A percentile compares a stretch with the other conserved stretches of the same genome.
These are phyloP conservation scores for Ophiostoma quercus DNA, from an alignment of 2,329 filamentous ascomycete genomes.

Conservation along the genomic window DNA sequence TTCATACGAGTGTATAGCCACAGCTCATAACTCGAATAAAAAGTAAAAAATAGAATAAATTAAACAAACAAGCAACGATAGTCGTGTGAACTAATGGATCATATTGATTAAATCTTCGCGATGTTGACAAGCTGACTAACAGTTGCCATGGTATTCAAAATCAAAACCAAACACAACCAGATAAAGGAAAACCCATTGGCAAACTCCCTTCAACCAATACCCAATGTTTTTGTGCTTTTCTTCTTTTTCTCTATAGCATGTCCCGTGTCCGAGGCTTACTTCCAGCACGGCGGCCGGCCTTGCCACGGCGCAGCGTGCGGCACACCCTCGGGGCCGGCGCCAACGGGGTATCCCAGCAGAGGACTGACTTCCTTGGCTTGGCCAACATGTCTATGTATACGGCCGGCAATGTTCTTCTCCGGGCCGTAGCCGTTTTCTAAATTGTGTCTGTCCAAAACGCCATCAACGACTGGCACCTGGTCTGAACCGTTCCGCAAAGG, in stretches of 20 bases:
- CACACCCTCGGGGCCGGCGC: conserved; percentile 38
- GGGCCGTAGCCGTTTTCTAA: neutral
- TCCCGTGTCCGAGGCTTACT: neutral
- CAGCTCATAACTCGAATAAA: neutral
- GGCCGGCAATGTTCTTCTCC: neutral
- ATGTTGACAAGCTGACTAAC: neutral
- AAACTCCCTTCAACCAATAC: no score
- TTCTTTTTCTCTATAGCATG: conserved; percentile 10
- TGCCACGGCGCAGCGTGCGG: conserved; percentile 23
- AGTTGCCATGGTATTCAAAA: neutral
- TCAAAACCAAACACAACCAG: neutral
- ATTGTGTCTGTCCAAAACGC: neutral
- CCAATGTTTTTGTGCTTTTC: neutral
- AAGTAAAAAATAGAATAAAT: conserved; percentile 8
- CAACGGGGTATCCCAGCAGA: conserved; percentile 38
- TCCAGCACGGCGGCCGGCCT: conserved; percentile 18
- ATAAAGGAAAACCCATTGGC: no score
- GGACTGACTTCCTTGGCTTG: conserved; percentile 20
- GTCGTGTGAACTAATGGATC: neutral
- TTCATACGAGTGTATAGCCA: neutral
- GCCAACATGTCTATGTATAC: neutral
- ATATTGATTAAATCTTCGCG: neutral
- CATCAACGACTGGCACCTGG: neutral
- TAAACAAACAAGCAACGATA: neutral
- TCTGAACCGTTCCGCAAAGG: neutral